Base-by-base conservation (phyloP, 2,329 filamentous ascomycete species). In the Lachnellula occidentalis region DNA sequence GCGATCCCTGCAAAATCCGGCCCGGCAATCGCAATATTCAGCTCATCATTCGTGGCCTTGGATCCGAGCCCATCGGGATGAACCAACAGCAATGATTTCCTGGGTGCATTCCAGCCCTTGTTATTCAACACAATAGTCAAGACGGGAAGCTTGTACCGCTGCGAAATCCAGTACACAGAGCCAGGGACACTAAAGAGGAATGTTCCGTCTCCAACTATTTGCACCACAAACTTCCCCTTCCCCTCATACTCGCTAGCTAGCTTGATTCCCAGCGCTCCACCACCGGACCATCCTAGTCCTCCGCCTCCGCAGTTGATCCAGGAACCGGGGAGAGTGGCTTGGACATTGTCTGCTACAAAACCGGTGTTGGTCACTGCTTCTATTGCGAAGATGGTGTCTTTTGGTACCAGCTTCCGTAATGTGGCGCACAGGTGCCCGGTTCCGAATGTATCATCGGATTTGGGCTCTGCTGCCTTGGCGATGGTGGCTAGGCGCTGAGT, bases 221-320 rank as follows among this genome's bases (percentile, higher is more conserved):
- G 80, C 54, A 78, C 80, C 2, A 85, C 79, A 58, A 84, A 83
- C 56, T 78, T 81, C 31, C 79, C 79, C 61, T 81, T 78, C 43
- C 72, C 72, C 36, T 77, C 72, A 17, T 51, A 55, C 14, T 61
- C 78, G 0, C 77, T 76, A 0, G 87, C 89, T 7, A 92, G 78
- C 67, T 92, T 91, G 66, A 92, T 85, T 2, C 88, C 89, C 3
- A 92, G 70, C 0, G 86, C 85, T 50, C 75, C 88, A 14, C 89
- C 88, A 14, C 88, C 88, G 11, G 83, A 88, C 88, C 88, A 92
- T 2, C 88, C 88, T 0, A 92, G 81, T 2, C 89, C 89, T 14
- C 87, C 88, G 1, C 86, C 88, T 1, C 88, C 88, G 66, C 88
- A 92, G 68, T 91, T 92, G 64, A 92, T 82, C 86, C 86, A 91